Evolutionary conservation across 352 stramenopile genomes (phyloP).

Genomic region (Pythium brachiatum): DNA sequence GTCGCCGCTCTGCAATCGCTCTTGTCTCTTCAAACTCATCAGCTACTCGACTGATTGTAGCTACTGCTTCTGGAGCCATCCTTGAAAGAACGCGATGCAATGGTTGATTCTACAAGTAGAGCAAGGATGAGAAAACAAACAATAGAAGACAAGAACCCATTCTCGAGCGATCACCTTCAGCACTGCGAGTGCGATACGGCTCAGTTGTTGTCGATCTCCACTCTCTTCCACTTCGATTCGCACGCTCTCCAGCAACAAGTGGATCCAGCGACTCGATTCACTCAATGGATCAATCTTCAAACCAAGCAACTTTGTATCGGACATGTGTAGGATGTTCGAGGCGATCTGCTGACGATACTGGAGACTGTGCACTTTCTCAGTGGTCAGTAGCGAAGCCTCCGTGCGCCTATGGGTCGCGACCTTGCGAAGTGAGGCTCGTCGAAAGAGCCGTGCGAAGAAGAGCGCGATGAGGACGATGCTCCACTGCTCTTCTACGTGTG

Average conservation of each 20-base stretch:
- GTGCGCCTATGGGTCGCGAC: constrained; percentile 14
- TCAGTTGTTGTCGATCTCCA: background rate
- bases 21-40: constrained; percentile 18
- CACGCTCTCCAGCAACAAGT: background rate
- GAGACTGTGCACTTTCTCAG: background rate
- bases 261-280: background rate
- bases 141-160: background rate
- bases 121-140: background rate
- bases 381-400: background rate
- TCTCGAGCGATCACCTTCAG: constrained; percentile 9
- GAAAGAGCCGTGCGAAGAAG: constrained; percentile 40
- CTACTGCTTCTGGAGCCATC: background rate
- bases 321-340: background rate
- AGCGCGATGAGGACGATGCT: constrained; percentile 33
- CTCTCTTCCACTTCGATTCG: background rate
- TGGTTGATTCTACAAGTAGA: constrained; percentile 13
- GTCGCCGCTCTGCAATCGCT: constrained; percentile 17
- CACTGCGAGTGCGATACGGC: constrained; percentile 2
- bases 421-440: constrained; percentile 34
- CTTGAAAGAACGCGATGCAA: constrained; percentile 17
- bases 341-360: background rate
- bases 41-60: constrained; percentile 11
- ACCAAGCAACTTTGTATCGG: background rate
- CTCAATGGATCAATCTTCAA: background rate
- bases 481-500: constrained; percentile 33